Conservation (phyloP, 805 yeast species). For the Candida easanensis region DNA sequence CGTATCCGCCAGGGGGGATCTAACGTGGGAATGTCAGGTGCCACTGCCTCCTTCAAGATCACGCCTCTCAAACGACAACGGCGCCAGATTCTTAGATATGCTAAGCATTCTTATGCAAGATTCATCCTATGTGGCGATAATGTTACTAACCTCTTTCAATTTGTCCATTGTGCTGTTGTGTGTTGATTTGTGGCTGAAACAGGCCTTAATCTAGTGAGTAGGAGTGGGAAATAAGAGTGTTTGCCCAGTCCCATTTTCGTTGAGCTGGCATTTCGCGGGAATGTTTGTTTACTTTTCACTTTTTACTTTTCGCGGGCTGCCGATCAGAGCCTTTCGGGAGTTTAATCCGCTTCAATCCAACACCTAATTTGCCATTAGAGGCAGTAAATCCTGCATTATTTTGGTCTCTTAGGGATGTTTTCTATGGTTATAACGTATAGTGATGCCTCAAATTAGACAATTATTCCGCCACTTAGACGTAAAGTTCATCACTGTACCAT, state of each 20-base stretch:
- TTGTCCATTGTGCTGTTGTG: conserved; percentile 20
- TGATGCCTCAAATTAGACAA: no score
- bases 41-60: conserved; percentile 2
- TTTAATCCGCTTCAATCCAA: no score
- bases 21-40: not conserved
- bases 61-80: not conserved
- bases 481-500: no score
- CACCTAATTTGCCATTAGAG: no score
- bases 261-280: conserved; percentile 9
- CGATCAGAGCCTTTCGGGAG: no score
- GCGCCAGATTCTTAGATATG: no score
- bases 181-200: not conserved
- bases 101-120: not conserved
- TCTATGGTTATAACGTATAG: no score
- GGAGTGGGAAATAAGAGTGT: conserved; percentile 3
- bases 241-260: conserved; percentile 1
- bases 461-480: no score
- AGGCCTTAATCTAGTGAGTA: not conserved
- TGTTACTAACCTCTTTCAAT: conserved; percentile 22
- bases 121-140: not conserved
- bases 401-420: no score
- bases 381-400: no score
- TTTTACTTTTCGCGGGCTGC: not conserved
- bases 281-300: conserved; percentile 11
- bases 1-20: not conserved